Evolutionary conservation across 2,329 filamentous ascomycete species (phyloP), one percentile per base, ranked within the genome.

Genomic region (Stemphylium beticola): DNA sequence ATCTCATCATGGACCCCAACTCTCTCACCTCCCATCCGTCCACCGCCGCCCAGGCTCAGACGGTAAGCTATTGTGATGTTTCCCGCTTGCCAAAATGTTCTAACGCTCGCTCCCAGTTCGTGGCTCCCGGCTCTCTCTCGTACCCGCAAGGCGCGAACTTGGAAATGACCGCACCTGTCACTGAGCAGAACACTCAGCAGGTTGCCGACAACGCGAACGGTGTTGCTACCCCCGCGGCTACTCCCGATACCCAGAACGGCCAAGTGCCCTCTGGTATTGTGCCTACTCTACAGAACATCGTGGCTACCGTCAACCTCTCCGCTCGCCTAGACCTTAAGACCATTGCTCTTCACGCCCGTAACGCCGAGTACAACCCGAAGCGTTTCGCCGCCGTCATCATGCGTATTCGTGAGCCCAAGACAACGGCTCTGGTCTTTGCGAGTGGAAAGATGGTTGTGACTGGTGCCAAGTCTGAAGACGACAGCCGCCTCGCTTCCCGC

Each of bases 391-490:
- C 93, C 74, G 93, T 98, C 64, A 98, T 99, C 78, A 98, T 99
- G 95, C 92, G 95, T 82, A 99, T 99, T 68, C 93, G 95, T 72
- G 95, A 99, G 72, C 95, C 95, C 57, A 99, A 99, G 83, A 99
- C 95, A 4, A 99, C 95, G 2, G 95, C 95, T 5, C 81, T 99
- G 53, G 98, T 99, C 82, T 99, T 99, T 71, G 95, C 95, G 55
- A 96, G 90, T 1, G 95, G 95, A 79, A 99, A 99, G 86, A 98
- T 99, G 95, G 95, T 98, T 41, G 95, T 98, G 14, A 98, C 95
- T 49, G 93, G 93, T 81, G 93, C 93, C 61, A 98, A 98, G 80
- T 96, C 92, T 1, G 95, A 98, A 75, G 95, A 98, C 76, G 95
- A 98, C 76, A 96, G 92, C 57, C 97, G 97, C 82, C 87, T 99